Conservation (phyloP, 805 yeast species). For the Wickerhamiella lipophila region DNA sequence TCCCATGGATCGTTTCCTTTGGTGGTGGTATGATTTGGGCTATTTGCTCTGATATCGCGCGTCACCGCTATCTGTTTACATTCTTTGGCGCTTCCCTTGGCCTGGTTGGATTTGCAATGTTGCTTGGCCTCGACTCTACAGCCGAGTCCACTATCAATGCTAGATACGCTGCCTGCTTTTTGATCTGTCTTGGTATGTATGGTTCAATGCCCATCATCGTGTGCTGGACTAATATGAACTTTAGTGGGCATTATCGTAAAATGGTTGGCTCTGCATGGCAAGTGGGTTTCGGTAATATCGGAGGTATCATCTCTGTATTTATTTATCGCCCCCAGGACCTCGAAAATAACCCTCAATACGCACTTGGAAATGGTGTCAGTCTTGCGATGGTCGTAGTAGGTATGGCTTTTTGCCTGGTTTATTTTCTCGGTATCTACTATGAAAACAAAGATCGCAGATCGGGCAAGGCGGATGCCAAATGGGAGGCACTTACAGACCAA, state of each 20-base stretch:
- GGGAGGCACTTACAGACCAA: slow-evolving; percentile 18
- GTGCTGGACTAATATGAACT: slow-evolving; percentile 55
- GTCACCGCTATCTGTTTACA: slow-evolving; percentile 26
- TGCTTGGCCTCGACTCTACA: slow-evolving; percentile 36
- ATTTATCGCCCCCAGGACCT: slow-evolving; percentile 33
- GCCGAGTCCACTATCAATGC: slow-evolving; percentile 29
- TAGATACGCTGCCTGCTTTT: slow-evolving; percentile 53
- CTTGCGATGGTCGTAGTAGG: slow-evolving; percentile 38
- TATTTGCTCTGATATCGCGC: slow-evolving; percentile 42
- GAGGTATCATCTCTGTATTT: slow-evolving; percentile 54
- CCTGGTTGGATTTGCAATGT: slow-evolving; percentile 41
- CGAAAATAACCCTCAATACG: slow-evolving; percentile 47
- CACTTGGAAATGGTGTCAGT: slow-evolving; percentile 41
- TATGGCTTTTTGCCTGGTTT: slow-evolving; percentile 29
- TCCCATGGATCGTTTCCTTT: slow-evolving; percentile 74
- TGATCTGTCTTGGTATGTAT: slow-evolving; percentile 46
- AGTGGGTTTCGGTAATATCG: slow-evolving; percentile 63
- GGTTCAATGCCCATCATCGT: slow-evolving; percentile 54
- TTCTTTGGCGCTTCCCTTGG: slow-evolving; percentile 28
- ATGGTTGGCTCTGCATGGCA: slow-evolving; percentile 48
- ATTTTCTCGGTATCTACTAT: slow-evolving; percentile 26
- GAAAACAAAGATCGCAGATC: slow-evolving; percentile 24
- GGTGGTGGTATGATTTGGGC: slow-evolving; percentile 53
- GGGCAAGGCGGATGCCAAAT: slow-evolving; percentile 22
- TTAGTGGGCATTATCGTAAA: slow-evolving; percentile 50